phyloP scores from a whole-genome alignment of 495 filamentous ascomycete species.

The Aspergillus leporis region DNA sequence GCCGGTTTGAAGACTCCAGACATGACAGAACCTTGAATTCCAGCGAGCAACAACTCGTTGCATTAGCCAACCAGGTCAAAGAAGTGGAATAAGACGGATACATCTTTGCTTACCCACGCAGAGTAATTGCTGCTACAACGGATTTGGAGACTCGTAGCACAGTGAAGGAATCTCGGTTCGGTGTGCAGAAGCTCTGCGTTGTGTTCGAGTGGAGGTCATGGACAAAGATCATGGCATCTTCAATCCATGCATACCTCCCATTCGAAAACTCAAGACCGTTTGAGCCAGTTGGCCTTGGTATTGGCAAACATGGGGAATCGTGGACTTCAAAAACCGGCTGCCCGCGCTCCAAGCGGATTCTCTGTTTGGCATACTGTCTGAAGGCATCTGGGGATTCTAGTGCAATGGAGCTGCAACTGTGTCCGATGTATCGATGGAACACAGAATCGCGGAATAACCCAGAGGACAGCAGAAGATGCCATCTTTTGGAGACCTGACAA shows the following conservation, averaged over 20 bases:
- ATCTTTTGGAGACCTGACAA: slow-evolving; percentile 34
- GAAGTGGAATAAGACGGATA: not conserved
- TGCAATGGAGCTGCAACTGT: not conserved
- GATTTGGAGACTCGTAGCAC: slow-evolving; percentile 21
- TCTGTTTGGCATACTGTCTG: slow-evolving; percentile 20
- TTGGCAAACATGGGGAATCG: not conserved
- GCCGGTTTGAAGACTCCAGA: slow-evolving; percentile 30
- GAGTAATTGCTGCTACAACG: slow-evolving; percentile 27
- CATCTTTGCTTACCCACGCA: slow-evolving; percentile 24
- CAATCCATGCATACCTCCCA: slow-evolving; percentile 28
- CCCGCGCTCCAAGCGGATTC: slow-evolving; percentile 24
- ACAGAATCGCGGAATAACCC: slow-evolving; percentile 16
- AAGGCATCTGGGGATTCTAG: slow-evolving; percentile 9
- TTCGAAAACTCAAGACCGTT: slow-evolving; percentile 23
- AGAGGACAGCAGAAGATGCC: slow-evolving; percentile 33
- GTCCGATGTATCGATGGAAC: slow-evolving; percentile 18
- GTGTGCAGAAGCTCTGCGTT: slow-evolving; percentile 23
- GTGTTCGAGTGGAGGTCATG: slow-evolving; percentile 18
- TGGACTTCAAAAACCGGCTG: slow-evolving; percentile 11
- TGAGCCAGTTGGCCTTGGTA: not conserved
- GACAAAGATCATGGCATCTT: slow-evolving; percentile 15
- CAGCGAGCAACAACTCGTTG: not conserved
- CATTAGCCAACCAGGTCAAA: not conserved
- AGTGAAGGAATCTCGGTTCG: slow-evolving; percentile 29
- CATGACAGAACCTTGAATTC: slow-evolving; percentile 26